Percentiles rank a stretch among this genome's conserved stretches.
Evolutionary conservation across 2,329 filamentous ascomycete species (phyloP).

Genomic region (Monilinia fructigena): DNA sequence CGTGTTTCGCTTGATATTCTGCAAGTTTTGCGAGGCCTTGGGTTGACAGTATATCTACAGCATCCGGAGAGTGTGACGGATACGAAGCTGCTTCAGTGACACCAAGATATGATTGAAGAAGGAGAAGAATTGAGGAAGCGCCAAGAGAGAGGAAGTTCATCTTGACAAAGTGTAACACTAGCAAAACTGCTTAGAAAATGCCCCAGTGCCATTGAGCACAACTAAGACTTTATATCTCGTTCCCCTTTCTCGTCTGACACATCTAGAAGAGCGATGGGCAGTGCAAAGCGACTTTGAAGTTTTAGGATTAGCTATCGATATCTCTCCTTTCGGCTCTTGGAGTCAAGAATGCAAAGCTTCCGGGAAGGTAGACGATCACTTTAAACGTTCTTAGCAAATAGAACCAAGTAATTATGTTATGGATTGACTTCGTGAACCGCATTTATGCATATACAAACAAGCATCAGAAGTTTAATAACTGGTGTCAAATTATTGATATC

Average conservation of each 20-base stretch:
- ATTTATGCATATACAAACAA: neutral
- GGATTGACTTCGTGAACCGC: neutral
- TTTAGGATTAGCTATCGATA: neutral
- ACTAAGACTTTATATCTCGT: neutral
- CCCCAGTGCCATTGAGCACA: neutral
- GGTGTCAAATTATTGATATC: neutral
- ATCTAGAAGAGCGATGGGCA: too few species aligned
- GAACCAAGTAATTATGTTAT: neutral
- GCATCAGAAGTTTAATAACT: constrained; percentile 1
- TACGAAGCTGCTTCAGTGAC: neutral
- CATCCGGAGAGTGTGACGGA: constrained; percentile 20
- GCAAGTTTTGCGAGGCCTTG: constrained; percentile 40
- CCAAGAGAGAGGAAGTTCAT: neutral
- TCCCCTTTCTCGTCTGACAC: neutral
- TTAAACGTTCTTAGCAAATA: neutral
- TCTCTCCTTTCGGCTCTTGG: neutral
- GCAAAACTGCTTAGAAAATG: neutral
- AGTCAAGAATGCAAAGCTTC: neutral
- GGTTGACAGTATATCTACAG: constrained; percentile 39
- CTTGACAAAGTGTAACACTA: neutral
- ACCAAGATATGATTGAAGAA: neutral
- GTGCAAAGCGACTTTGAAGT: neutral
- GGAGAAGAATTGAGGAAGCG: neutral
- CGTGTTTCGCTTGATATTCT: constrained; percentile 29
- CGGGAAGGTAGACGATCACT: neutral